Conservation (phyloP, 129 eudicot genomes). For the Tanacetum coccineum region DNA sequence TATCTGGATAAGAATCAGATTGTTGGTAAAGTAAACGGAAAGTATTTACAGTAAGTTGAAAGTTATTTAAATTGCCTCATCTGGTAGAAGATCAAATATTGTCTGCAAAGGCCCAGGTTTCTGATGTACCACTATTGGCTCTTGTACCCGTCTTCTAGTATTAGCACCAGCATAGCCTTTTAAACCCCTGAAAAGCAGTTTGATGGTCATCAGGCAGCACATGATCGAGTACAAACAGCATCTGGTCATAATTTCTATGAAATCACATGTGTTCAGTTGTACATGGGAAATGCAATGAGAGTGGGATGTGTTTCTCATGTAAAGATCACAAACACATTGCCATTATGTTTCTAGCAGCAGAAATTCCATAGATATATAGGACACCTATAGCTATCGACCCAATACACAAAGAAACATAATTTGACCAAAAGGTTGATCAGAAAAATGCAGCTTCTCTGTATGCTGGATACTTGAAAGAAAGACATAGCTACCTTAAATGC, state of each 20-base stretch:
- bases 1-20: conserved; percentile 3
- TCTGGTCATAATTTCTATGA: background rate
- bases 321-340: too few species aligned
- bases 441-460: too few species aligned
- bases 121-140: conserved; percentile 82
- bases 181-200: conserved; percentile 47
- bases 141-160: conserved; percentile 60
- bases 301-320: too few species aligned
- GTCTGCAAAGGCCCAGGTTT: conserved; percentile 95
- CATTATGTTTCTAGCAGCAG: too few species aligned
- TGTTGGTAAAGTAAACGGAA: background rate
- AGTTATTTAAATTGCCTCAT: conserved; percentile 58
- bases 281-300: too few species aligned
- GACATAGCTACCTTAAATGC: too few species aligned
- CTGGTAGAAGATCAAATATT: conserved; percentile 78
- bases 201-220: too few species aligned
- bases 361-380: too few species aligned
- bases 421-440: too few species aligned
- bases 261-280: background rate
- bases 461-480: too few species aligned
- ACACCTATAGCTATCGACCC: too few species aligned
- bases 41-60: conserved; percentile 1
- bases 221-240: background rate
- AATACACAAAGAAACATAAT: too few species aligned
- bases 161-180: conserved; percentile 76